Conservation (phyloP, 495 filamentous ascomycete genomes). For the Penicillium herquei region DNA sequence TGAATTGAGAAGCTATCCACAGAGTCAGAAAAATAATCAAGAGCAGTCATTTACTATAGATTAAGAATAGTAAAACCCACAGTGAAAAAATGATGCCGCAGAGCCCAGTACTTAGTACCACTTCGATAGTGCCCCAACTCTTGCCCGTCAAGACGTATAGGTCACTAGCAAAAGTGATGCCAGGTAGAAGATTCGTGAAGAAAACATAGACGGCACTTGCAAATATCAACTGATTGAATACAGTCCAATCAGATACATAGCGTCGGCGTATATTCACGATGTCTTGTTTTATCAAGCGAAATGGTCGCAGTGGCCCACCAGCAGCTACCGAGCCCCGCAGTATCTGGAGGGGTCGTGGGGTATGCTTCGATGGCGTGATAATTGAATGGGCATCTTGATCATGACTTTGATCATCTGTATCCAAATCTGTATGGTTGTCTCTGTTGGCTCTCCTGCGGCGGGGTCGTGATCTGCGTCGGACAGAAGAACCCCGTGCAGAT, state of each 20-base stretch:
- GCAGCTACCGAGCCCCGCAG: constrained; percentile 36
- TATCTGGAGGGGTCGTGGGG: constrained; percentile 31
- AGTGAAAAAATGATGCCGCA: constrained; percentile 66
- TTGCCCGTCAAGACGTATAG: constrained; percentile 64
- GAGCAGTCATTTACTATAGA: neutral
- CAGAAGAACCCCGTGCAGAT: constrained; percentile 28
- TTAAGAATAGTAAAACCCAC: constrained; percentile 35
- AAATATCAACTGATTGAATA: constrained; percentile 69
- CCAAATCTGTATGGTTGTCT: constrained; percentile 9
- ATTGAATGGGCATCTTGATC: constrained; percentile 38
- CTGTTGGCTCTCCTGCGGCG: constrained; percentile 18
- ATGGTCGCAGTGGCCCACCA: constrained; percentile 52
- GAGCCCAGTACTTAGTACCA: constrained; percentile 69
- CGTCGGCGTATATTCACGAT: constrained; percentile 50
- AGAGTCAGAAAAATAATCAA: neutral
- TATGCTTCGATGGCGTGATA: constrained; percentile 45
- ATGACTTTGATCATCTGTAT: constrained; percentile 15
- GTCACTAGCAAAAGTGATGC: constrained; percentile 72
- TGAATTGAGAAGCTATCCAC: constrained; percentile 58
- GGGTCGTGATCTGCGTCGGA: constrained; percentile 21
- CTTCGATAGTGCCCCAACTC: constrained; percentile 70
- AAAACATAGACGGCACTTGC: constrained; percentile 73
- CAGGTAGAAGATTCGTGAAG: constrained; percentile 71
- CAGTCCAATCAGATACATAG: constrained; percentile 65
- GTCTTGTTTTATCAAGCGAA: constrained; percentile 63